Percentiles rank a stretch among this genome's conserved stretches.
phyloP scores from a whole-genome alignment of 176 grass and related monocot genomes.

The Triticum timopheevii region DNA sequence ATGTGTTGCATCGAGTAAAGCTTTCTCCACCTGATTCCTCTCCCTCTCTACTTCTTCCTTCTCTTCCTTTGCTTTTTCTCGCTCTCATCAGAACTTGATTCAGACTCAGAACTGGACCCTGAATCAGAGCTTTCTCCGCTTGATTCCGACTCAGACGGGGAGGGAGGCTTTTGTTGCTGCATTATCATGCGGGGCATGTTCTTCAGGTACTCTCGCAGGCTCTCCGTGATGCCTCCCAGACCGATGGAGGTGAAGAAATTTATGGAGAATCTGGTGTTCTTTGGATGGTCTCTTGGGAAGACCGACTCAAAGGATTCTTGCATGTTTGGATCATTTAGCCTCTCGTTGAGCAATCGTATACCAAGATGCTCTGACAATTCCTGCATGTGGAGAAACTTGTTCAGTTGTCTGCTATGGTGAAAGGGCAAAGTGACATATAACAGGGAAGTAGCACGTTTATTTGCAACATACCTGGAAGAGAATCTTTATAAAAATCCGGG shows the following conservation, averaged over 20 bases:
- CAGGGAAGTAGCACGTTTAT: neutral
- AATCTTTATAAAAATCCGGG: slow-evolving; percentile 96
- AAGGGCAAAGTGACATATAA: neutral
- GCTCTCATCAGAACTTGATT: slow-evolving; percentile 67
- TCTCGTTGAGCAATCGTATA: slow-evolving; percentile 81
- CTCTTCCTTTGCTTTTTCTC: slow-evolving; percentile 57
- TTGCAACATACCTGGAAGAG: slow-evolving; percentile 81
- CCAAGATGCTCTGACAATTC: slow-evolving; percentile 89
- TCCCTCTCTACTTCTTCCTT: slow-evolving; percentile 55
- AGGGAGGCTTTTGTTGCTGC: slow-evolving; percentile 77
- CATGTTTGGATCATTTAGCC: slow-evolving; percentile 86
- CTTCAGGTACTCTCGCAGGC: slow-evolving; percentile 84
- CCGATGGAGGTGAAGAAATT: slow-evolving; percentile 97
- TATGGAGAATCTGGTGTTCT: slow-evolving; percentile 88
- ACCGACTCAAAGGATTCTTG: slow-evolving; percentile 76
- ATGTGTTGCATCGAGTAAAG: slow-evolving; percentile 2
- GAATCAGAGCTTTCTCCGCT: slow-evolving; percentile 42
- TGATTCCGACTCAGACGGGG: slow-evolving; percentile 43
- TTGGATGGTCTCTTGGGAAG: slow-evolving; percentile 92
- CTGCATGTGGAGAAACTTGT: slow-evolving; percentile 29
- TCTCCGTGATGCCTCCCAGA: slow-evolving; percentile 89
- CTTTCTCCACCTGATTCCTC: slow-evolving; percentile 26
- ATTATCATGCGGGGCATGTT: slow-evolving; percentile 97
- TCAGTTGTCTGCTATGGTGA: slow-evolving; percentile 11
- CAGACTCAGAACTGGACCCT: slow-evolving; percentile 48